These are phyloP conservation scores for Vicia faba DNA, from an alignment of 306 rosid genomes.

Conservation along the genomic window DNA sequence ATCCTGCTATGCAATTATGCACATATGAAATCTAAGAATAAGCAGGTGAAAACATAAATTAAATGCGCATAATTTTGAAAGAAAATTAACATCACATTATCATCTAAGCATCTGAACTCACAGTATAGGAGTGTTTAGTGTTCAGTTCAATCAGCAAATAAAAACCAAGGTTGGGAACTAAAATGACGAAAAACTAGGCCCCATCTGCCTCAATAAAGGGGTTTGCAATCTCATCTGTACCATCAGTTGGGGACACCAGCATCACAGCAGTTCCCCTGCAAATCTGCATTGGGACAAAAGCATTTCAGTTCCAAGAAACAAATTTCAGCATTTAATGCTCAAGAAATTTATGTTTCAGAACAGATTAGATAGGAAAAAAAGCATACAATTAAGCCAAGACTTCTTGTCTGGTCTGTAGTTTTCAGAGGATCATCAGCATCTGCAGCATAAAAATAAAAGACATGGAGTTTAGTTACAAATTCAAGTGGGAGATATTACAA, in stretches of 20 bases:
- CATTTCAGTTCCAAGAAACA: background rate
- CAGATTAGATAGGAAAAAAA: slow-evolving; percentile 22
- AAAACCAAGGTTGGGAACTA: slow-evolving; percentile 35
- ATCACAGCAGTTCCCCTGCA: slow-evolving; percentile 99
- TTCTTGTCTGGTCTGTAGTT: slow-evolving; percentile 83
- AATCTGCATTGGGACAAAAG: slow-evolving; percentile 57
- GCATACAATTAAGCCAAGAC: slow-evolving; percentile 56
- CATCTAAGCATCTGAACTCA: background rate
- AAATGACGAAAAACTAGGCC: slow-evolving; percentile 43
- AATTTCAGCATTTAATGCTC: slow-evolving; percentile 3
- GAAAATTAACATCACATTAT: background rate
- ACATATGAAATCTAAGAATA: no score
- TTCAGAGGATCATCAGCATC: slow-evolving; percentile 60
- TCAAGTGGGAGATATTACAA: slow-evolving; percentile 1
- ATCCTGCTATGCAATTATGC: no score
- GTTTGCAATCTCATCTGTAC: slow-evolving; percentile 97
- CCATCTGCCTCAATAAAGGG: slow-evolving; percentile 94
- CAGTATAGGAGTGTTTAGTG: slow-evolving; percentile 6
- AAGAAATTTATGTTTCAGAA: background rate
- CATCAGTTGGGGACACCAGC: slow-evolving; percentile 98
- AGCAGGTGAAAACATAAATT: no score
- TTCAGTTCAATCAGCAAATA: background rate
- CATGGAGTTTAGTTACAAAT: slow-evolving; percentile 11
- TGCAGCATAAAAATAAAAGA: slow-evolving; percentile 33
- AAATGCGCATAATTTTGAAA: no score